Base-by-base conservation (phyloP, 2,329 filamentous ascomycete species). In the Fusarium sp. region DNA sequence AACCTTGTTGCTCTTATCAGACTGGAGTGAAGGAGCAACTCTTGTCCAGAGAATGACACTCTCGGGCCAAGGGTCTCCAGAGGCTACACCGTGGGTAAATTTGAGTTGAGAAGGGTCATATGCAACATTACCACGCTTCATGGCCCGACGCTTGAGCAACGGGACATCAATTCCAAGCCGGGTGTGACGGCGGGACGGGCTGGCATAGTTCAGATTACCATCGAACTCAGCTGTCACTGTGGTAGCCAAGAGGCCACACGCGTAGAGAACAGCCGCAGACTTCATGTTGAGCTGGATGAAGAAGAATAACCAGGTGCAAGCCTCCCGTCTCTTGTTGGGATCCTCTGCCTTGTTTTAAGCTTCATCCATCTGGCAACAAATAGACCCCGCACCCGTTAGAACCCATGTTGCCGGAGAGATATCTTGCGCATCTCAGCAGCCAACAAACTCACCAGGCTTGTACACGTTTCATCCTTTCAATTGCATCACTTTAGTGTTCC, bases 201-300 rank as follows among this genome's bases (percentile, higher is more conserved):
- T 90, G 50, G 84, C 82, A 76, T 92, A 93, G 79, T 92, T 92
- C 63, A 92, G 76, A 75, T 92, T 92, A 6, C 77, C 77, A 7
- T 76, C 70, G 2, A 70, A 70, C 15, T 67, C 63, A 10, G 67
- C 67, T 2, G 40, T 45, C 6, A 39, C 67, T 6, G 28, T 24
- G 24, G 47, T 44, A 28, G 63, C 54, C 31, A 70, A 13, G 19
- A 70, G 19, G 33, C 58, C 40, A 44, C 45, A 52, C 2, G 36
- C 36, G n/a, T 31, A 70, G 4, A 70, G 34, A 19, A 52, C 3
- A 1, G 26, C 11, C 6, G 21, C n/a, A 54, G 31, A 42, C 34
- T 47, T 62, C 67, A 70, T 70, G 6, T 47, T 61, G n/a, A 34
- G n/a, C 15, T 9, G 34, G 14, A 28, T 10, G 15, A 55, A 26